These are phyloP conservation scores for Neopestalotiopsis rosae DNA, from an alignment of 2,329 filamentous ascomycete genomes.

Conservation along the genomic window DNA sequence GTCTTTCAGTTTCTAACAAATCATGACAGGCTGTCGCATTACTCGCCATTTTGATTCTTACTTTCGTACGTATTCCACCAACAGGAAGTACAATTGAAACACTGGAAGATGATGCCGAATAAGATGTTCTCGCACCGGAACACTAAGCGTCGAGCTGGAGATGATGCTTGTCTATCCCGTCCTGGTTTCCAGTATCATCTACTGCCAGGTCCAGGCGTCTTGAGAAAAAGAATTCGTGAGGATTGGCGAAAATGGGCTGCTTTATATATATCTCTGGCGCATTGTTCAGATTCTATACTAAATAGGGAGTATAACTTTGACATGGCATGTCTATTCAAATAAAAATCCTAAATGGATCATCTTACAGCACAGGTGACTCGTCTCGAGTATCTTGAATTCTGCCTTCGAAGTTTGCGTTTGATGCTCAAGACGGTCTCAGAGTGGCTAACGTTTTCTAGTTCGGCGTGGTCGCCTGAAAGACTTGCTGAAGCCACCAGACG, in stretches of 20 bases:
- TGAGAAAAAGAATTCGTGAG: too few species aligned
- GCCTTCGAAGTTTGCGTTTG: too few species aligned
- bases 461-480: constrained; percentile 36
- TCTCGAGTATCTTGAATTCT: too few species aligned
- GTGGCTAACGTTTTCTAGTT: background rate
- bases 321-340: too few species aligned
- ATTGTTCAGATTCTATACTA: too few species aligned
- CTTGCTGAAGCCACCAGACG: constrained; percentile 87
- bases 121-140: background rate
- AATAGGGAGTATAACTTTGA: too few species aligned
- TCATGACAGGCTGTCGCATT: constrained; percentile 28
- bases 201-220: background rate
- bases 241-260: too few species aligned
- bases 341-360: too few species aligned
- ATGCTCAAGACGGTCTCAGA: too few species aligned
- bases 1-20: background rate
- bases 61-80: constrained; percentile 29
- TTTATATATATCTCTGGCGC: too few species aligned
- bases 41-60: constrained; percentile 25
- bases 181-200: background rate
- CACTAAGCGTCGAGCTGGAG: background rate
- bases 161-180: background rate
- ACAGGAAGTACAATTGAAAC: constrained; percentile 19
- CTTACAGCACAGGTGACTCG: too few species aligned
- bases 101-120: constrained; percentile 9